Base-by-base conservation (phyloP, 2,329 filamentous ascomycete species). In the Arthrocladium fulminans region DNA sequence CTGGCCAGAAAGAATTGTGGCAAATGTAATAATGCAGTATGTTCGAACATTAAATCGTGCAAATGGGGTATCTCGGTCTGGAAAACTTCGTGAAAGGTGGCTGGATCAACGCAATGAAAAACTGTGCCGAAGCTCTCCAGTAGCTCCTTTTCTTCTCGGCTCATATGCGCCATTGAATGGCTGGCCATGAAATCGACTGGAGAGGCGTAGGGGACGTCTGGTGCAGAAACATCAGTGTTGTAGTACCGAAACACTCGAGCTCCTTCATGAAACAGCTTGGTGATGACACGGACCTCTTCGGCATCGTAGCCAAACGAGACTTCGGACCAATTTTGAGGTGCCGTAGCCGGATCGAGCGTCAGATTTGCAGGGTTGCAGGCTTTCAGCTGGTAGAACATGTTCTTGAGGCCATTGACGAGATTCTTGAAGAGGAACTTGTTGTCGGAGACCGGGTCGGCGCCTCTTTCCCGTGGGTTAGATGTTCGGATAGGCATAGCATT, bases 361-460 rank as follows among this genome's bases (percentile, higher is more conserved):
- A 81, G 70, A 9, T 76, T 72, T 29, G 71, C 67, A 0, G 84
- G 83, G 62, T 98, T 97, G 67, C 90, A 97, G 9, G 83, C 83
- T 60, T 90, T 86, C 43, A 99, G 72, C 65, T 96, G 88, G 60
- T 94, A 96, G 66, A 99, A 95, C 5, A 94, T 88, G 59, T 90
- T 94, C 68, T 97, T 97, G 1, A 98, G 73, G 0, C 92, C 92
- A 58, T 94, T 94, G 71, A 99, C 85, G 5, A 98, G 72, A 56
- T 95, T 98, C 66, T 89, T 89, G 71, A 98, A 98, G 3, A 99
- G 71, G 58, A 98, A 97, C 61, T 97, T 95, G 72, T 98, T 98
- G 65, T 99, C 94, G 2, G 82, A 81, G 13, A 98, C 88, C 0
- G 92, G 90, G 61, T 97, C 89, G 12, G 84, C 83, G 49, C 84